Evolutionary conservation across 768 basidiomycete genomes (phyloP), one percentile per base, ranked within the genome.

Genomic region (Boletus vinaceobasis): DNA sequence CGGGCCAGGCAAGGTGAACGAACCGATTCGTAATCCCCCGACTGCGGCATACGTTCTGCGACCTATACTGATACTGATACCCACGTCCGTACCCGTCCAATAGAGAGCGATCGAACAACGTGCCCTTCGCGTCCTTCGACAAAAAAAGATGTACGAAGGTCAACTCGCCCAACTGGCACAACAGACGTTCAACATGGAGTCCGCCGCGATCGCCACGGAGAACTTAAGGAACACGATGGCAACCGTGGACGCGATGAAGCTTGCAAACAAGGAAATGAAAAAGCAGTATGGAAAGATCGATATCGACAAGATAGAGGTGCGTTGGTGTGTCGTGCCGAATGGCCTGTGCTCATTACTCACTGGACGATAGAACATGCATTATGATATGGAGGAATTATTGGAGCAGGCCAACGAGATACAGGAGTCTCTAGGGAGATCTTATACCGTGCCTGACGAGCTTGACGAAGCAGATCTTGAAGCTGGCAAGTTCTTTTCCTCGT

Each of bases 181-280:
- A 69, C 97, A 98, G 71, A 87, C 91, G 23, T 98, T 93, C 77
- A 98, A 99, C 73, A 98, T 98, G 90, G 95, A 99, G 75, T 93
- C 90, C 51, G 89, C 95, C 13, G 83, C 90, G 14, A 84, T 98
- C 65, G 87, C 92, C 9, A 98, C 96, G n/a, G 97, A 98, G 75
- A 98, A 98, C 72, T 73, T 98, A 64, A 85, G 93, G 60, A 98
- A 98, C 70, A 98, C 97, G 64, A 98, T 99, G 96, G 96, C 93
- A 13, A 98, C 97, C 0, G 84, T 98, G 29, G 93, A 97, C 60
- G 97, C 94, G 6, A 98, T 99, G 94, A 84, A 93, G 68, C 66
- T 80, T 17, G 95, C 97, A 17, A 98, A 98, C 75, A 98, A 95
- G 76, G 95, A 98, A 71, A 81, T 99, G 74, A 84, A 84, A 75